Conservation (phyloP, 140 eudicot genomes). For the Flaveria floridana region DNA sequence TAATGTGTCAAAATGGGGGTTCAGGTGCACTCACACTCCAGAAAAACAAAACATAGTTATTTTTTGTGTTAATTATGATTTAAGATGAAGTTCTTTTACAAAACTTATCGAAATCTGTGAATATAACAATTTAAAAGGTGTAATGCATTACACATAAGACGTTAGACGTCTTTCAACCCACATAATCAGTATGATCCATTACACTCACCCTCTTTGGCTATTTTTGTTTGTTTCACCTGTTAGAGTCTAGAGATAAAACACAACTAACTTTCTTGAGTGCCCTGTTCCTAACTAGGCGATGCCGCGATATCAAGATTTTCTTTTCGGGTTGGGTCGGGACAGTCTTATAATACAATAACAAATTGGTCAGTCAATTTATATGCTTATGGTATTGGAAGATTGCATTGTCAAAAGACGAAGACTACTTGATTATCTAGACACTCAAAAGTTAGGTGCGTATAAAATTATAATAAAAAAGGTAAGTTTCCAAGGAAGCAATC, state of each 20-base stretch:
- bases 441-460: too few species aligned
- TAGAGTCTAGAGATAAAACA: not conserved
- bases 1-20: not conserved
- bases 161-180: not conserved
- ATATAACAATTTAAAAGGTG: not conserved
- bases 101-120: not conserved
- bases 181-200: not conserved
- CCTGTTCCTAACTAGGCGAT: too few species aligned
- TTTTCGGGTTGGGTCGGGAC: too few species aligned
- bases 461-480: too few species aligned
- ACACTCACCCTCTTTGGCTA: not conserved
- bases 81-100: not conserved
- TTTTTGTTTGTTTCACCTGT: constrained; percentile 1
- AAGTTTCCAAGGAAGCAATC: too few species aligned
- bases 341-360: too few species aligned
- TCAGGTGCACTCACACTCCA: not conserved
- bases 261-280: too few species aligned
- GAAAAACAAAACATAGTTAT: not conserved
- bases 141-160: not conserved
- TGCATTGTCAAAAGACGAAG: too few species aligned
- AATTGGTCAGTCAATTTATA: too few species aligned
- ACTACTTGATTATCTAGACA: too few species aligned
- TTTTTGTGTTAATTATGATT: not conserved
- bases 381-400: too few species aligned
- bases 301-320: too few species aligned